Percentiles rank a stretch among this genome's conserved stretches.
These are phyloP conservation scores for Pseudogymnoascus sp. DNA, from an alignment of 2,329 filamentous ascomycete species.

Conservation along the genomic window DNA sequence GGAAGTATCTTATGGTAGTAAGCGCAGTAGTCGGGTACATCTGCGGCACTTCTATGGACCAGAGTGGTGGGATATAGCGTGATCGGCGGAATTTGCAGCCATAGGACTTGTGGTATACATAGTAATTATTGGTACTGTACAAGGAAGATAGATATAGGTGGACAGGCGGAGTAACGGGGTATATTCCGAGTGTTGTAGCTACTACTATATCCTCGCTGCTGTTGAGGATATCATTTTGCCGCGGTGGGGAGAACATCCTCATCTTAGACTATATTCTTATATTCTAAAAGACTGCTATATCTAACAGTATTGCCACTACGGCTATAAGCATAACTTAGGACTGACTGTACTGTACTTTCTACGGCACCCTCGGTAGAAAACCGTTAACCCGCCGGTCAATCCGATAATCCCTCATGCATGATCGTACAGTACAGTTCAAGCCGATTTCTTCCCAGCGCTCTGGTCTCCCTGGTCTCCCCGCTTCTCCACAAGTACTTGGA, in stretches of 20 bases:
- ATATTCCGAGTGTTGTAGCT: not conserved
- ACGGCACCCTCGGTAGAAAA: not conserved
- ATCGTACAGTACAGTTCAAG: not conserved
- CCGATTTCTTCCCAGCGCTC: not conserved
- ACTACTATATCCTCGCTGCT: not conserved
- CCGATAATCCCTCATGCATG: not conserved
- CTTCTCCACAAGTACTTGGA: not conserved
- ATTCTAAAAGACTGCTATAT: not conserved
- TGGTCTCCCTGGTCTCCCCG: not conserved
- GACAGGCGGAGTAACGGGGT: not conserved
- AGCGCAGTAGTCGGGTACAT: not conserved
- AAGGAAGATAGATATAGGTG: not conserved
- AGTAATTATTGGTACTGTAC: not conserved
- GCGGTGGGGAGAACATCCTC: no score
- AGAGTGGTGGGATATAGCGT: constrained; percentile 1
- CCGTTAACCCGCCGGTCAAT: not conserved
- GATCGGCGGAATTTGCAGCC: not conserved
- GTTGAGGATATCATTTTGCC: not conserved
- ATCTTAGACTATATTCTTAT: not conserved
- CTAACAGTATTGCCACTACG: not conserved
- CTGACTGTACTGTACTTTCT: not conserved
- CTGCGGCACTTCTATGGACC: not conserved
- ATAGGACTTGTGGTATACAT: not conserved
- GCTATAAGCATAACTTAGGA: not conserved
- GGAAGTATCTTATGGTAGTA: not conserved